phyloP scores from a whole-genome alignment of 495 filamentous ascomycete species.

The Podospora conica region DNA sequence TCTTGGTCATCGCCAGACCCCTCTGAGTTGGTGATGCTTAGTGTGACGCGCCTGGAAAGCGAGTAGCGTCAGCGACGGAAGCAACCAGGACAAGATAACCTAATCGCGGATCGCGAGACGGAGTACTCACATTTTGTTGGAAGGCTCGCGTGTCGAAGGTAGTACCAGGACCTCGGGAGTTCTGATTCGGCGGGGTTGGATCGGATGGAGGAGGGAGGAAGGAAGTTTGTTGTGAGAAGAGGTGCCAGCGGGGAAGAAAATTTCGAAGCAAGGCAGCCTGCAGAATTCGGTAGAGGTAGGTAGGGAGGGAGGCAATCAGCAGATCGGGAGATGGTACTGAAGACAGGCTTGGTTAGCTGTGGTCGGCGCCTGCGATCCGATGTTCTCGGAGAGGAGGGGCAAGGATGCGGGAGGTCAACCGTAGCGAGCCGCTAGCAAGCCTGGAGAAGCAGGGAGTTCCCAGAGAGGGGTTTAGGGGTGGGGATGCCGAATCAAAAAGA shows the following conservation, averaged over 20 bases:
- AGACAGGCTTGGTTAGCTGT: background rate
- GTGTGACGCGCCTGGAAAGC: constrained; percentile 25
- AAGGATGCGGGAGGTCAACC: constrained; percentile 4
- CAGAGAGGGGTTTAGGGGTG: background rate
- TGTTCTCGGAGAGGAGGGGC: constrained; percentile 11
- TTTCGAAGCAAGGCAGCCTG: background rate
- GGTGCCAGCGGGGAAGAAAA: background rate
- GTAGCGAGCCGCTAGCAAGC: constrained; percentile 4
- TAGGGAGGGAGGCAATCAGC: background rate
- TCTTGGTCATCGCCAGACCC: constrained; percentile 61
- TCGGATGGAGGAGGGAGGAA: background rate
- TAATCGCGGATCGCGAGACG: background rate
- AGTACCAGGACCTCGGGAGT: background rate
- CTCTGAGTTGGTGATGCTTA: constrained; percentile 76
- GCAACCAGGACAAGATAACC: background rate
- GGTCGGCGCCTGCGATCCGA: background rate
- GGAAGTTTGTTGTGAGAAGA: background rate
- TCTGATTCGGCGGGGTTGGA: background rate
- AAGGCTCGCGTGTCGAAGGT: background rate
- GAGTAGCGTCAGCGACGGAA: background rate
- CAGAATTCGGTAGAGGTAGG: background rate
- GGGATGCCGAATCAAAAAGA: background rate
- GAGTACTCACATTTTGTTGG: background rate
- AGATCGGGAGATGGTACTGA: background rate
- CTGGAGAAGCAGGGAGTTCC: background rate